These are phyloP conservation scores for Aegilops longissima DNA, from an alignment of 176 grass and related monocot species.

Conservation along the genomic window DNA sequence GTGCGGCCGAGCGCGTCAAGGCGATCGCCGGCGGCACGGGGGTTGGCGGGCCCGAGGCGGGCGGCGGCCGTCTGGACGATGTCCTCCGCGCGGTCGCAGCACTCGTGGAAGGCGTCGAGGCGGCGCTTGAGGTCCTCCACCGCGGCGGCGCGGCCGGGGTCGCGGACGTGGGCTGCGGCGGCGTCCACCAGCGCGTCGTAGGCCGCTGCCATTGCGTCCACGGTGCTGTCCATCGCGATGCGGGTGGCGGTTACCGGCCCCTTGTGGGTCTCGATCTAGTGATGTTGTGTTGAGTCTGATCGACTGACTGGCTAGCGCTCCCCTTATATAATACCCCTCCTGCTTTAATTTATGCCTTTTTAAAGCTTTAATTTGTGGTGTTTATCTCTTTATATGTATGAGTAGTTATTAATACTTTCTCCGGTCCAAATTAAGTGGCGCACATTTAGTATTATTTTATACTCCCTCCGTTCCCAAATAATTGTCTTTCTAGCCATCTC, in stretches of 20 bases:
- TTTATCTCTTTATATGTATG: too few species aligned
- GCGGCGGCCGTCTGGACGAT: neutral
- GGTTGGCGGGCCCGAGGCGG: neutral
- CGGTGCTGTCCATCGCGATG: neutral
- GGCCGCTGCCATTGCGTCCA: neutral
- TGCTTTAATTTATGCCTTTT: too few species aligned
- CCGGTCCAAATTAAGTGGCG: too few species aligned
- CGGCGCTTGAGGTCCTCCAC: neutral
- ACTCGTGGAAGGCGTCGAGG: neutral
- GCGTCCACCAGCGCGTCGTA: slow-evolving; percentile 9
- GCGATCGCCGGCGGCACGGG: neutral
- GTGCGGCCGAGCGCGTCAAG: neutral
- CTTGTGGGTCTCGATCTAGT: too few species aligned
- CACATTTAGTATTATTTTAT: too few species aligned
- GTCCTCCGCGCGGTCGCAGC: slow-evolving; percentile 13
- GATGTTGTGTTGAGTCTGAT: too few species aligned
- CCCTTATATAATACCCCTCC: too few species aligned
- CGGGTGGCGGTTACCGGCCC: neutral
- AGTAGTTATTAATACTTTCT: too few species aligned
- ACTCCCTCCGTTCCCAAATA: too few species aligned
- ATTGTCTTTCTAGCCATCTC: too few species aligned
- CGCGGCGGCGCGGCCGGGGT: neutral
- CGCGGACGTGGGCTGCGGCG: neutral
- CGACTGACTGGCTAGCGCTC: too few species aligned
- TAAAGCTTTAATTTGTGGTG: too few species aligned